These are phyloP conservation scores for Chalara sp. DNA, from an alignment of 2,329 filamentous ascomycete genomes.

Conservation along the genomic window DNA sequence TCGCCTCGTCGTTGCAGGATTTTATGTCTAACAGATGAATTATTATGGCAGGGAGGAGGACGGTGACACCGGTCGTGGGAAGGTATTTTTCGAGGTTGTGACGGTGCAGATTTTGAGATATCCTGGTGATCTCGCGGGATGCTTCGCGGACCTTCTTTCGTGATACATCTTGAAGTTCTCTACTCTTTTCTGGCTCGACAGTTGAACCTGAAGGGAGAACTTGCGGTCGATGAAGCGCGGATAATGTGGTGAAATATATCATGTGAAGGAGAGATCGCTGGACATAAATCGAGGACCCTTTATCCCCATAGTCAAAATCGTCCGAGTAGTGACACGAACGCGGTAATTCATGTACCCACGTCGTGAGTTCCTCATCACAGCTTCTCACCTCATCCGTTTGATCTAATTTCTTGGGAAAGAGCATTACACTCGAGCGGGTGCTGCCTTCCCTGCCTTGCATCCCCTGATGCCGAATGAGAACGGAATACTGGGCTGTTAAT, in stretches of 20 bases:
- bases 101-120: conserved; percentile 69
- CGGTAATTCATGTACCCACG: conserved; percentile 70
- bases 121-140: conserved; percentile 77
- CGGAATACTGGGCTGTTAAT: conserved; percentile 85
- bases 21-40: conserved; percentile 93
- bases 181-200: conserved; percentile 43
- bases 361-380: conserved; percentile 72
- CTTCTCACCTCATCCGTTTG: conserved; percentile 71
- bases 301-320: conserved; percentile 48
- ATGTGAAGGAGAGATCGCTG: conserved; percentile 87
- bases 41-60: conserved; percentile 86
- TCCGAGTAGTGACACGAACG: conserved; percentile 63
- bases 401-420: conserved; percentile 81
- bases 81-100: conserved; percentile 70
- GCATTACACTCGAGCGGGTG: conserved; percentile 71
- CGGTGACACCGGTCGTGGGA: conserved; percentile 84
- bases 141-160: conserved; percentile 77
- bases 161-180: conserved; percentile 75
- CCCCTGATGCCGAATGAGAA: conserved; percentile 76
- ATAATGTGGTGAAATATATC: conserved; percentile 88
- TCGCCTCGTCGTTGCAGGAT: conserved; percentile 64
- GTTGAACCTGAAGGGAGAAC: conserved; percentile 69
- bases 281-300: conserved; percentile 52
- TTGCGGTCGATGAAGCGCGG: conserved; percentile 84
- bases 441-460: conserved; percentile 69